A percentile compares a stretch with the other conserved stretches of the same genome.
These are phyloP conservation scores for Globomyces pollinis-pini DNA, from an alignment of 192 early-diverging fungal genomes.

Conservation along the genomic window DNA sequence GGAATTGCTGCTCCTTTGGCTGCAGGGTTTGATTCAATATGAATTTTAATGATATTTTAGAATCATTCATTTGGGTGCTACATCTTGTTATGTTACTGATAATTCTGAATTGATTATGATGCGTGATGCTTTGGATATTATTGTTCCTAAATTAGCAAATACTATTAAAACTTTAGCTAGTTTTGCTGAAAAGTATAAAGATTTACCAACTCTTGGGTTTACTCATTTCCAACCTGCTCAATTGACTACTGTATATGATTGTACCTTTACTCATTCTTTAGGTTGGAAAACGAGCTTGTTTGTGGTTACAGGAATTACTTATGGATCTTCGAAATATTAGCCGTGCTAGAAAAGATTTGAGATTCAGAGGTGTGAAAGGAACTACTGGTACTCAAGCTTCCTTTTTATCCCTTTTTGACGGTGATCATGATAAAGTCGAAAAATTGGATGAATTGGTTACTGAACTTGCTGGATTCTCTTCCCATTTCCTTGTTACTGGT, in stretches of 20 bases:
- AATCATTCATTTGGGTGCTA: slow-evolving; percentile 97
- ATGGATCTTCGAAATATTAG: slow-evolving; percentile 93
- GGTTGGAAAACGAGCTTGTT: slow-evolving; percentile 87
- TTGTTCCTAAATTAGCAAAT: slow-evolving; percentile 79
- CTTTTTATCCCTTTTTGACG: slow-evolving; percentile 90
- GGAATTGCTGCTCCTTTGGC: slow-evolving; percentile 68
- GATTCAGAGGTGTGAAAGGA: slow-evolving; percentile 95
- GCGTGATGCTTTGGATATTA: slow-evolving; percentile 86
- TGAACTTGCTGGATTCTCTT: slow-evolving; percentile 74
- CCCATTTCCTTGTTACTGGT: slow-evolving; percentile 85
- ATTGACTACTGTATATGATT: slow-evolving; percentile 92
- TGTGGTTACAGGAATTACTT: slow-evolving; percentile 95
- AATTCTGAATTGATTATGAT: slow-evolving; percentile 98
- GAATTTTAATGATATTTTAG: slow-evolving; percentile 80
- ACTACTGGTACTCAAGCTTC: slow-evolving; percentile 98
- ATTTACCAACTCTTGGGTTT: slow-evolving; percentile 91
- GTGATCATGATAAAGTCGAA: slow-evolving; percentile 90
- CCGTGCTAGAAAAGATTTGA: slow-evolving; percentile 78
- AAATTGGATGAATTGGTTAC: slow-evolving; percentile 84
- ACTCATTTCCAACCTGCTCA: slow-evolving; percentile 99
- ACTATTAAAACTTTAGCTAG: slow-evolving; percentile 69
- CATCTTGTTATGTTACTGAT: slow-evolving; percentile 98
- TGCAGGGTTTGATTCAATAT: slow-evolving; percentile 58
- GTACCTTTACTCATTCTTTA: neutral
- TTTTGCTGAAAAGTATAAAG: slow-evolving; percentile 75